These are phyloP conservation scores for Caryopteris hybrid DNA, from an alignment of 305 asterid genomes.

Conservation along the genomic window DNA sequence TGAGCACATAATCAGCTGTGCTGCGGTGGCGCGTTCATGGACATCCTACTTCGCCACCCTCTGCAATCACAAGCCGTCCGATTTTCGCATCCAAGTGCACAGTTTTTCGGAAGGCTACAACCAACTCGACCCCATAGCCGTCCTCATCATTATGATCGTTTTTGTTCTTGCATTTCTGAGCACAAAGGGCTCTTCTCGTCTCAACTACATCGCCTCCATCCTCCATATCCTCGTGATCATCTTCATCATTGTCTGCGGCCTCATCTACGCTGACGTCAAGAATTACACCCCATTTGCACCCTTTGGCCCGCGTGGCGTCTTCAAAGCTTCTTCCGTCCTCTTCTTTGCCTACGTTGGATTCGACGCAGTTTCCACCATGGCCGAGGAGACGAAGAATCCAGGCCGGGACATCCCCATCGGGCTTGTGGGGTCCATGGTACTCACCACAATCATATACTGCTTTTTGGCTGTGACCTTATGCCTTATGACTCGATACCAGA, in stretches of 20 bases:
- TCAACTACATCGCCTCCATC: conserved; percentile 45
- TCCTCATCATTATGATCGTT: conserved; percentile 21
- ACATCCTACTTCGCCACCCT: conserved; percentile 60
- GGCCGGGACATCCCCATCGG: conserved; percentile 51
- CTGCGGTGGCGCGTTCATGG: conserved; percentile 67
- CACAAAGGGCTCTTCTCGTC: conserved; percentile 46
- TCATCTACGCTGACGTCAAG: conserved; percentile 28
- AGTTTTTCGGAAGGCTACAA: conserved; percentile 31
- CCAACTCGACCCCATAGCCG: conserved; percentile 52
- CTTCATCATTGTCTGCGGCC: conserved; percentile 47
- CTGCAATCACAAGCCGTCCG: conserved; percentile 23
- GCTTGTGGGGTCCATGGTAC: conserved; percentile 47
- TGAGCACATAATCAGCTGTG: conserved; percentile 46
- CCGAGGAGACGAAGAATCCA: conserved; percentile 53
- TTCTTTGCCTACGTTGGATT: conserved; percentile 56
- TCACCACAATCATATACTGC: conserved; percentile 37
- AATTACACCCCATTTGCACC: conserved; percentile 45
- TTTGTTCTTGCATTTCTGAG: conserved; percentile 35
- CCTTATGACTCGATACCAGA: conserved; percentile 41
- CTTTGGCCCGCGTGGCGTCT: conserved; percentile 42
- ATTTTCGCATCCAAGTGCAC: conserved; percentile 31
- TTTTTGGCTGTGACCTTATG: conserved; percentile 44
- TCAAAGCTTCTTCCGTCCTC: conserved; percentile 49
- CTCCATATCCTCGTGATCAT: conserved; percentile 38
- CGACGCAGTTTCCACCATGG: conserved; percentile 55